Base-by-base conservation (phyloP, 2,329 filamentous ascomycete genomes). In the Simplicillium aogashimaense region DNA sequence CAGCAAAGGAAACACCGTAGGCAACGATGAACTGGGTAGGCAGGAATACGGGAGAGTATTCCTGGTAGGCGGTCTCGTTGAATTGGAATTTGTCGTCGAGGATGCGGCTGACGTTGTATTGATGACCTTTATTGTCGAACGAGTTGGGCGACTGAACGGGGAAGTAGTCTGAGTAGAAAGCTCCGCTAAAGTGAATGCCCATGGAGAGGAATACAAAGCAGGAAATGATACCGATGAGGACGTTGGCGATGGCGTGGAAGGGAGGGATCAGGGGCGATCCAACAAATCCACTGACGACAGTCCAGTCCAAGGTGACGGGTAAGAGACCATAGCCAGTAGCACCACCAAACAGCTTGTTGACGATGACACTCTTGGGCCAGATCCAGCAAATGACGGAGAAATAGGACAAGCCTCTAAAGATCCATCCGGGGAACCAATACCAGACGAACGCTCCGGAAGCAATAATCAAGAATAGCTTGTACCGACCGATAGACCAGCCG, bases 1-100 rank as follows among this genome's bases (percentile, higher is more conserved):
- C 75, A n/a, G 81, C 81, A 52, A 84, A 84, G 0, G 75, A 76
- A 10, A 83, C 61, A 2, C 78, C 79, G 49, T 84, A 78, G 7
- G 66, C 61, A 30, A 78, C 55, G 3, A 71, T 69, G 44, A 76
- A 84, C 44, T 81, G 78, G 0, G 78, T 71, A 3, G 76, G 69
- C 15, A 84, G 63, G 51, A 74, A 83, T 4, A 83, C 66, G 2
- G 80, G 80, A 15, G 79, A 83, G 55, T 84, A 83, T 16, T 64
- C 62, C 45, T 70, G 63, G 56, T 84, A 84, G 12, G 73, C 73
- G 3, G 65, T 67, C 49, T 71, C 67, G 53, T 83, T 72, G 43
- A 84, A 74, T n/a, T 71, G 64, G 40, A 67, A 61, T 47, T 78
- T 64, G 4, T 58, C 47, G 40, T 70, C 71, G 14, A 83, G 65